Evolutionary conservation across 1,284 basidiomycete genomes (phyloP), one percentile per base, ranked within the genome.

Genomic region (Tilletia horrida): DNA sequence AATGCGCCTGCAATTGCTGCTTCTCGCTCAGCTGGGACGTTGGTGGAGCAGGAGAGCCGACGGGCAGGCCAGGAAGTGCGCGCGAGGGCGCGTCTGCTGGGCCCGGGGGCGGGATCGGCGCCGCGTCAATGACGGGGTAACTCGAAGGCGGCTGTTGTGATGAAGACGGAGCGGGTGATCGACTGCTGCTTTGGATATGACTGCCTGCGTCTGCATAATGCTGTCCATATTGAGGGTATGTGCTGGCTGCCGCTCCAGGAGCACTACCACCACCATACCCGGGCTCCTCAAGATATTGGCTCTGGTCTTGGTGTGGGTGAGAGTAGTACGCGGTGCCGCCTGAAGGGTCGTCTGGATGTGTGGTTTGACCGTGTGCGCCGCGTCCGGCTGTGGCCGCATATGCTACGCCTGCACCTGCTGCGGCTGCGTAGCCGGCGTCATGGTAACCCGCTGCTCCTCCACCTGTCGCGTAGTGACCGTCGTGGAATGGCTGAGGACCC

Each of bases 401-500:
- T 14, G 31, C 55, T 14, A 29, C 55, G 7, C 55, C 55, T 18
- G 55, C 27, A 14, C 18, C 27, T 59, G 55, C 50, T 25, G 50
- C 50, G 23, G 23, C 50, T 25, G n/a, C 50, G 27, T 52, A 52
- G 0, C 50, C 50, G 48, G 16, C 52, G 14, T 59, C 55, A 14
- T 31, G 29, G 27, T 59, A 59, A 6, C 50, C 50, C 16, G 7
- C 21, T 40, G 4, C 6, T 23, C 45, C 45, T 57, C 31, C 55
- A 3, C 9, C 55, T 57, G 4, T 21, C 9, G 18, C 55, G 18
- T 71, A 67, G 18, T 64, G 27, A n/a, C 69, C 71, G 13, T 76
- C 72, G 27, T 72, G 73, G 61, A 71, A 76, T 1, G 75, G 75
- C 64, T 76, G 75, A n/a, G 75, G 75, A 4, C 75, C 75, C 45